Evolutionary conservation across 768 basidiomycete species (phyloP).

Genomic region (Crepidotus variabilis): DNA sequence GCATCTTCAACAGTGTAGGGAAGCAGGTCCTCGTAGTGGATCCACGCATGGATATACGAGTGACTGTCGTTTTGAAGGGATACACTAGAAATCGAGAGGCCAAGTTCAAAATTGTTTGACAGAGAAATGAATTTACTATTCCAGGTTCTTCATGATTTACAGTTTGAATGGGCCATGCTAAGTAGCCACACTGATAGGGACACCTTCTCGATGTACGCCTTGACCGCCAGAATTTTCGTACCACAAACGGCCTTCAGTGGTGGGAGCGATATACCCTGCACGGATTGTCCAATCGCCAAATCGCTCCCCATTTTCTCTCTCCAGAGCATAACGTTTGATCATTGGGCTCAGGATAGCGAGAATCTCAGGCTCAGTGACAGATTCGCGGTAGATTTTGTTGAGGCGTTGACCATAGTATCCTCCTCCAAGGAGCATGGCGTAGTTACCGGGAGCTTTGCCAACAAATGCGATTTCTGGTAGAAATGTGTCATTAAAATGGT

Average conservation of each 20-base stretch:
- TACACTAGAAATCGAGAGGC: no score
- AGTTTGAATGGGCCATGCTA: neutral
- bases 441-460: constrained; percentile 91
- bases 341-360: constrained; percentile 69
- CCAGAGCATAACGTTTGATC: constrained; percentile 91
- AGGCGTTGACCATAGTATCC: constrained; percentile 92
- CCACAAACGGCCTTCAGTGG: constrained; percentile 80
- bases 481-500: neutral
- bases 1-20: no score
- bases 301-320: constrained; percentile 81
- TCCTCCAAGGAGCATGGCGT: constrained; percentile 93
- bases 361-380: constrained; percentile 89
- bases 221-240: constrained; percentile 84
- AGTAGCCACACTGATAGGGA: neutral
- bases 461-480: constrained; percentile 87
- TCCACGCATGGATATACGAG: no score
- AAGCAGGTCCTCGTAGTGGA: no score
- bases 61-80: no score
- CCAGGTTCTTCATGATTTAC: no score
- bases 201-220: constrained; percentile 44
- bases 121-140: no score
- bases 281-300: constrained; percentile 97
- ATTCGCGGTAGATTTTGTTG: constrained; percentile 94
- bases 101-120: no score
- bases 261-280: constrained; percentile 85